Evolutionary conservation across 257 asterid genomes (phyloP), one percentile per base, ranked within the genome.

Genomic region (Eucommia ulmoides): DNA sequence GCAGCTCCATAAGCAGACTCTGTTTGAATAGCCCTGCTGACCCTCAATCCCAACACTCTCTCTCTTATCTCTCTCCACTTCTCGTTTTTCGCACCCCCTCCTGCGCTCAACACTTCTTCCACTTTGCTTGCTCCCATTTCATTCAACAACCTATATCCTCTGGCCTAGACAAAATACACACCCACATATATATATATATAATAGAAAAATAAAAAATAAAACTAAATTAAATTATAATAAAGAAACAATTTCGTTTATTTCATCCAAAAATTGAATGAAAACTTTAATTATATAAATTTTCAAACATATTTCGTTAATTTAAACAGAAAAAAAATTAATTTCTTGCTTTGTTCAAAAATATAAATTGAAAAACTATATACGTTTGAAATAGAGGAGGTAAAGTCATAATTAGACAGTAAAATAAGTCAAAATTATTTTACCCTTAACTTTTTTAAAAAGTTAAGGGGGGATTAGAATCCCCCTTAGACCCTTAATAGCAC

Each of bases 1-100:
- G 94, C 97, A 65, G 95, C 93, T 29, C 97, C 97, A 62, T 80
- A 84, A 23, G 95, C 95, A 78, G 95, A 95, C 72, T 88, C 97
- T 35, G 95, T 74, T 24, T 88, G 93, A 57, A 69, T 61, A 3
- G 95, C 94, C 69, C 49, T 78, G 15, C 57, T 26, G 41, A 88
- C 95, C 0, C 95, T 93, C 67, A 82, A 49, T 18, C 94, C 93
- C 3, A 88, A 69, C 50, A 88, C 89, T 23, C 97, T 74, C 77
- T 78, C 83, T 22, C 95, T 73, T 53, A 88, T 88, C 55, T 65
- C 58, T 22, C 76, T 76, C 97, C 97, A 88, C 55, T 80, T 88
- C 65, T 63, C 70, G 38, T 88, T 88, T 54, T 66, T 84, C 2
- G 95, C 85, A 22, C 95, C 95, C 0, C 97, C 97, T 25, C 97